Conservation (phyloP, 169 alveolate genomes). For the Eimeria zaria region DNA sequence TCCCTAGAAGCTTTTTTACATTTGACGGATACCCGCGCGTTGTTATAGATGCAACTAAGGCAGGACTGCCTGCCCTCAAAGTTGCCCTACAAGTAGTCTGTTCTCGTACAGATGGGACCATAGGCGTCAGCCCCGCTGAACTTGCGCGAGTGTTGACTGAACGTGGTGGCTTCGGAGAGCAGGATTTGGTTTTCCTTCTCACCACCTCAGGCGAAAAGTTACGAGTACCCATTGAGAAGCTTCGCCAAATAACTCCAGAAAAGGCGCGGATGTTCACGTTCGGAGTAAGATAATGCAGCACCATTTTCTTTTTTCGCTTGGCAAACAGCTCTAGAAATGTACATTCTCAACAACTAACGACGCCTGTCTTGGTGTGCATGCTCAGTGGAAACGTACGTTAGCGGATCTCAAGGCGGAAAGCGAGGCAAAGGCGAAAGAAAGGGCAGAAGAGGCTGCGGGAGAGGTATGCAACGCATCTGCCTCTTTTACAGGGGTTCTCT, state of each 20-base stretch:
- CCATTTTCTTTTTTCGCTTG: neutral
- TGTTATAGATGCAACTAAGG: conserved; percentile 1
- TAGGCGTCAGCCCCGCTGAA: conserved; percentile 58
- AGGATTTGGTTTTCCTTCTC: conserved; percentile 47
- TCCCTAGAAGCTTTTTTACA: conserved; percentile 17
- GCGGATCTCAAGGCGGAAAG: conserved; percentile 19
- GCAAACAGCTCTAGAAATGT: neutral
- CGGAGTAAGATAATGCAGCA: neutral
- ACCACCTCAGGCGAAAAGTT: conserved; percentile 47
- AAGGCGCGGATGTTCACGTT: conserved; percentile 50
- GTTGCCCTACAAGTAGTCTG: conserved; percentile 64
- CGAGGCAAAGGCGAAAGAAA: conserved; percentile 23
- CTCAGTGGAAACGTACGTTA: conserved; percentile 64
- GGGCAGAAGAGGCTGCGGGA: conserved; percentile 26
- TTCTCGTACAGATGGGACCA: conserved; percentile 46
- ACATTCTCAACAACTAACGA: neutral
- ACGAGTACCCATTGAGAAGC: conserved; percentile 20
- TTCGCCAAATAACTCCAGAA: conserved; percentile 47
- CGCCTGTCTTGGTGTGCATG: neutral
- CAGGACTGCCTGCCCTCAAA: conserved; percentile 37
- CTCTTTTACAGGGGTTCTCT: neutral
- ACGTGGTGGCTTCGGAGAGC: conserved; percentile 33
- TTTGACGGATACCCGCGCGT: conserved; percentile 64
- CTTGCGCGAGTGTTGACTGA: conserved; percentile 42
- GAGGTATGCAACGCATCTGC: conserved; percentile 20